phyloP scores from a whole-genome alignment of 1,284 basidiomycete genomes.

The Moesziomyces sp. region DNA sequence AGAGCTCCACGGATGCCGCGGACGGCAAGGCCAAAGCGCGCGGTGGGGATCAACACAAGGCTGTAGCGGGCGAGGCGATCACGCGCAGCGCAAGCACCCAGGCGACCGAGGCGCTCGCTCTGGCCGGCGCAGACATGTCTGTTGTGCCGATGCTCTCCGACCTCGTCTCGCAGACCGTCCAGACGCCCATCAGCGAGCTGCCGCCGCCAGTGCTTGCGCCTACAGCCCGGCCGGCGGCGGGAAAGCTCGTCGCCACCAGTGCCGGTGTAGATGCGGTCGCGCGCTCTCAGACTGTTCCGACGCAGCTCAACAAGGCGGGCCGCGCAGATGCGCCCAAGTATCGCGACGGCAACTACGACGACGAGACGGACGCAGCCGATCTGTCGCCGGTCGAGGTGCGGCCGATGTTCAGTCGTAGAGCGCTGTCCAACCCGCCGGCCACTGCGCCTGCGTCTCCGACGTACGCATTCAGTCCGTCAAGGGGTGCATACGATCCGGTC shows the following conservation, averaged over 20 bases:
- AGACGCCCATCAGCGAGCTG: constrained; percentile 32
- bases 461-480: constrained; percentile 18
- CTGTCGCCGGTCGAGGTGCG: constrained; percentile 44
- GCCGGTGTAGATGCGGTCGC: constrained; percentile 5
- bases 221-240: constrained; percentile 3
- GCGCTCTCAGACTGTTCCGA: constrained; percentile 24
- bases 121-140: constrained; percentile 35
- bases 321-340: constrained; percentile 18
- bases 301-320: constrained; percentile 26
- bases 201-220: constrained; percentile 18
- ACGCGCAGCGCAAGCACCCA: constrained; percentile 6
- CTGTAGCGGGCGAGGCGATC: constrained; percentile 8
- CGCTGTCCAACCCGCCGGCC: constrained; percentile 27
- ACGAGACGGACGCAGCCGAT: constrained; percentile 42
- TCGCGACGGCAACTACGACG: constrained; percentile 40
- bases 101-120: constrained; percentile 30
- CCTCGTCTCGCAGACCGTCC: constrained; percentile 28
- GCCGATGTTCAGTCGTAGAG: constrained; percentile 34
- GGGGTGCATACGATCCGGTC: constrained; percentile 16
- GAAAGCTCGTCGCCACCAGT: background rate
- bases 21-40: constrained; percentile 20
- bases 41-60: constrained; percentile 13
- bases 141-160: constrained; percentile 35
- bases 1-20: constrained; percentile 39
- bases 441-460: constrained; percentile 44